These are phyloP conservation scores for Ambrosiella cleistominuta DNA, from an alignment of 2,329 filamentous ascomycete genomes.

Conservation along the genomic window DNA sequence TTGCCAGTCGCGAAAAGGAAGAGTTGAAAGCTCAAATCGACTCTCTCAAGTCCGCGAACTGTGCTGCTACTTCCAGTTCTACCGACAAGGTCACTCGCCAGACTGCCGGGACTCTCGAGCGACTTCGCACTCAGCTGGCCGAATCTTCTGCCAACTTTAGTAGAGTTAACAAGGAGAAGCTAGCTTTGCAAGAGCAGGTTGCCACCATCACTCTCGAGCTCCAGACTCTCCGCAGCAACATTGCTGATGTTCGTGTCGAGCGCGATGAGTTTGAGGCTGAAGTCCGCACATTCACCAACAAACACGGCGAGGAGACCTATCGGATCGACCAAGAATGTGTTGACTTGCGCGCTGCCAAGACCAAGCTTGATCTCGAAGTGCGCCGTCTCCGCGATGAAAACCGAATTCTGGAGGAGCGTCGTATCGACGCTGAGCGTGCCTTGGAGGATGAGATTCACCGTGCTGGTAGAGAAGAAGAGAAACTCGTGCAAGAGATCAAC, in stretches of 20 bases:
- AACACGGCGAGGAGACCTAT: conserved; percentile 40
- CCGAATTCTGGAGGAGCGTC: conserved; percentile 35
- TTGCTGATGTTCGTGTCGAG: conserved; percentile 43
- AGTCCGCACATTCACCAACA: conserved; percentile 1
- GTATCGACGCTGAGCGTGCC: conserved; percentile 41
- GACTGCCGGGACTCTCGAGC: conserved; percentile 21
- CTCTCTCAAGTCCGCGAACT: conserved; percentile 14
- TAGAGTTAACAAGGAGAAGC: conserved; percentile 41
- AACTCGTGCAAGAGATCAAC: conserved; percentile 36
- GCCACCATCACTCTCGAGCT: conserved; percentile 42
- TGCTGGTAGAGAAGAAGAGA: conserved; percentile 47
- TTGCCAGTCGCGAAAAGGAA: conserved; percentile 24
- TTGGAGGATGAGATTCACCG: conserved; percentile 49
- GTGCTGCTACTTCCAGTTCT: conserved; percentile 16
- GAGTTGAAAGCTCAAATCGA: conserved; percentile 17
- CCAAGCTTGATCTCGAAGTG: conserved; percentile 50
- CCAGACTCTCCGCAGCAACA: conserved; percentile 35
- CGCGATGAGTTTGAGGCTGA: conserved; percentile 47
- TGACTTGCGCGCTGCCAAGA: conserved; percentile 48
- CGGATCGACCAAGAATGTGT: conserved; percentile 51
- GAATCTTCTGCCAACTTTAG: conserved; percentile 41
- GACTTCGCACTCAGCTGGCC: conserved; percentile 38
- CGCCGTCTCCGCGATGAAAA: conserved; percentile 49
- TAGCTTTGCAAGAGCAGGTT: conserved; percentile 45
- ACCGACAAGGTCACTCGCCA: conserved; percentile 13